A percentile compares a stretch with the other conserved stretches of the same genome.
Evolutionary conservation across 2,329 filamentous ascomycete species (phyloP).

Genomic region (Aciculosporium take): DNA sequence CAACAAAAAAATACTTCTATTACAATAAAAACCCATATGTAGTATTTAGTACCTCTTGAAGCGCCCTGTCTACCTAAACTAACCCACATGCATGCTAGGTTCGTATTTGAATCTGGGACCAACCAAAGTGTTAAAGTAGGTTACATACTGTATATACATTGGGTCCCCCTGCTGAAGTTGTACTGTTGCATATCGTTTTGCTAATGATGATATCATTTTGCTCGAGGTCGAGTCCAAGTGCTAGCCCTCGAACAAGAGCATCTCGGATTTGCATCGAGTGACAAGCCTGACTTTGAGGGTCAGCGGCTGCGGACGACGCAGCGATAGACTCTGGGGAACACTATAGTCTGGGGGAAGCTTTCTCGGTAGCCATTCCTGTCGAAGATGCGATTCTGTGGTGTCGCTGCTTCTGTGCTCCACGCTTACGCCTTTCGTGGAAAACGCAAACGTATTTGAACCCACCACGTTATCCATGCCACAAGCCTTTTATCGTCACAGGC

Average conservation of each 20-base stretch:
- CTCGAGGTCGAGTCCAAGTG: slow-evolving; percentile 36
- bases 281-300: slow-evolving; percentile 18
- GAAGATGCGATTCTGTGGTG: neutral
- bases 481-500: slow-evolving; percentile 36
- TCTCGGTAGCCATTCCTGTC: too few relatives aligned
- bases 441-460: slow-evolving; percentile 39
- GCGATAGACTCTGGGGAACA: neutral
- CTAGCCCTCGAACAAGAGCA: slow-evolving; percentile 40
- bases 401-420: neutral
- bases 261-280: slow-evolving; percentile 36
- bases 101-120: too few relatives aligned
- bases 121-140: too few relatives aligned
- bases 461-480: slow-evolving; percentile 38
- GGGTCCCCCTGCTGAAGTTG: too few relatives aligned
- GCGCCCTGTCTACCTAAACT: too few relatives aligned
- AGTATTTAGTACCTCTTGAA: too few relatives aligned
- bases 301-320: slow-evolving; percentile 4
- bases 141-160: too few relatives aligned
- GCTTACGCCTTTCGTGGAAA: slow-evolving; percentile 20
- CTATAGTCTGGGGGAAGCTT: neutral
- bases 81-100: too few relatives aligned
- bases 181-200: too few relatives aligned
- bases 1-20: too few relatives aligned
- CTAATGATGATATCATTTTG: too few relatives aligned
- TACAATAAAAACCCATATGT: too few relatives aligned